Percentiles rank a stretch among this genome's conserved stretches.
Conservation (phyloP, 108 stramenopile species). For the Nitzschia sp. region DNA sequence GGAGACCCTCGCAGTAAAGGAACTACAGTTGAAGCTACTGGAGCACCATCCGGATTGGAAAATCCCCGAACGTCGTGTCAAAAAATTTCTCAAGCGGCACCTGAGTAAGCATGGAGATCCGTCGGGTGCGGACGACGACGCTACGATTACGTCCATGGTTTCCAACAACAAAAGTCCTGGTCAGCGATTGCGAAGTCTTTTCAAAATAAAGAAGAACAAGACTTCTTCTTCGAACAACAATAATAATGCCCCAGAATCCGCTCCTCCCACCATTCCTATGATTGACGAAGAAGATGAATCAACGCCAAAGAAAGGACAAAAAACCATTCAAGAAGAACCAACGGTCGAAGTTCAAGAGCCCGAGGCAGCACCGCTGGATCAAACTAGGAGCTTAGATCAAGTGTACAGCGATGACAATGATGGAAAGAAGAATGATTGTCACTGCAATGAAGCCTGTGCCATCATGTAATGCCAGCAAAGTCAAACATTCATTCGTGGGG, state of each 20-base stretch:
- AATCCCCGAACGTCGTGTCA: conserved; percentile 40
- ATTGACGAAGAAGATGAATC: background rate
- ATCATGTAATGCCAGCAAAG: no score
- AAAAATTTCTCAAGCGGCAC: conserved; percentile 37
- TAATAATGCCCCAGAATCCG: background rate
- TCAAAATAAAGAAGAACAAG: background rate
- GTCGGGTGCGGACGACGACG: conserved; percentile 22
- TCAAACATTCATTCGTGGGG: no score
- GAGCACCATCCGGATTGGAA: conserved; percentile 37
- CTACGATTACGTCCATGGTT: background rate
- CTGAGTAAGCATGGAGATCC: background rate
- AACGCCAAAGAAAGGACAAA: background rate
- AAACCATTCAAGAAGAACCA: background rate
- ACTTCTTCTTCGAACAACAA: background rate
- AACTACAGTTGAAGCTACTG: conserved; percentile 4
- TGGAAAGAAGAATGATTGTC: conserved; percentile 17
- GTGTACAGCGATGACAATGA: conserved; percentile 13
- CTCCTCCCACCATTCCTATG: background rate
- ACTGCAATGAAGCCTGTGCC: conserved; percentile 14
- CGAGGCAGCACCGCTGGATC: background rate
- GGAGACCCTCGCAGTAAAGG: background rate
- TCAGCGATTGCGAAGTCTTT: background rate
- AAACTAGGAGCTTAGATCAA: conserved; percentile 10
- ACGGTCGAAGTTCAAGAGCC: background rate
- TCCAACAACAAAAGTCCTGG: background rate